Percentiles rank a stretch among this genome's conserved stretches.
Conservation (phyloP, 139 green algal species). For the Ettlia oleoabundans region DNA sequence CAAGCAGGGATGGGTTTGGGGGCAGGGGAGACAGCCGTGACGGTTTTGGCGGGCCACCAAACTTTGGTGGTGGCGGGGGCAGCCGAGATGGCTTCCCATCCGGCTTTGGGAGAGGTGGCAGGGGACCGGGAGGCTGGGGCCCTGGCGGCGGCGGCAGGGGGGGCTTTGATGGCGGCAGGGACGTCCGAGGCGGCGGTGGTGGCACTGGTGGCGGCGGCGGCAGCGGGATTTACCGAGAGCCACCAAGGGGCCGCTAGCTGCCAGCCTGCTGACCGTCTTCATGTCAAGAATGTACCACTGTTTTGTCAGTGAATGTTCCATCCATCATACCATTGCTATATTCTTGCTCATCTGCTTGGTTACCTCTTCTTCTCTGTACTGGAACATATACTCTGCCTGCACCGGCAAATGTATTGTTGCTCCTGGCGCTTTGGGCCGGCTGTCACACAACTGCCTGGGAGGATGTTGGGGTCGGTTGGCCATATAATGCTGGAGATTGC, state of each 20-base stretch:
- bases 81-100: conserved; percentile 10
- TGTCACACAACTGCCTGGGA: too few species aligned
- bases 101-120: conserved; percentile 1
- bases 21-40: conserved; percentile 2
- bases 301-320: neutral
- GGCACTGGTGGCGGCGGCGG: neutral
- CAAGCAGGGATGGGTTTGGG: neutral
- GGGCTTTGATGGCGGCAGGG: neutral
- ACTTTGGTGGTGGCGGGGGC: conserved; percentile 14
- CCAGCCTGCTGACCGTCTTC: neutral
- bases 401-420: too few species aligned
- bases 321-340: neutral
- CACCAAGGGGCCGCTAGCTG: conserved; percentile 1
- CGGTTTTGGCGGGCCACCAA: neutral
- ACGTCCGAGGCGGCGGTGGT: neutral
- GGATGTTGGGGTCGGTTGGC: too few species aligned
- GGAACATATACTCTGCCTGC: too few species aligned
- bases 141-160: neutral
- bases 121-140: neutral
- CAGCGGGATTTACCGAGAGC: conserved; percentile 1
- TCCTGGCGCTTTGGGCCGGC: too few species aligned
- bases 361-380: too few species aligned
- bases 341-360: too few species aligned
- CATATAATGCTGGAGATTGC: too few species aligned
- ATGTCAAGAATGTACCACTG: neutral